Base-by-base conservation (phyloP, 139 green algal species). In the Coccomyxa sp. region DNA sequence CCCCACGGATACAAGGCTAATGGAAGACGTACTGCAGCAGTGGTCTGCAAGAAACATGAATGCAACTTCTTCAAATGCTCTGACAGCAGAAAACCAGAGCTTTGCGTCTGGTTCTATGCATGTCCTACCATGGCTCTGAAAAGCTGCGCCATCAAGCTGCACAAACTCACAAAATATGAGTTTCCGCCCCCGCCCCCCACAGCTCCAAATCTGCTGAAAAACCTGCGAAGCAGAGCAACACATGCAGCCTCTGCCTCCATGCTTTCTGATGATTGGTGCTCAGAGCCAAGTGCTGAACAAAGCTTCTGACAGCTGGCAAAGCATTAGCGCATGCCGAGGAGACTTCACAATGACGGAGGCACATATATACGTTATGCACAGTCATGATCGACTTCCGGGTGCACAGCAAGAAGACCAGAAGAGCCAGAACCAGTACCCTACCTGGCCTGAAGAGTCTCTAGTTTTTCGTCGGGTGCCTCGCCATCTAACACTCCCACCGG, bases 401-500 rank as follows among this genome's bases (percentile, higher is more conserved):
- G 38, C 38, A 11, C 38, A 51, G 38, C 38, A 28, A 28, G 63
- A 9, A 71, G 63, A 71, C 63, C 4, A 28, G 63, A 28, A 25
- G 63, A 71, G 63, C 63, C 63, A 28, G 63, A 71, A 28, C 1
- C 18, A 25, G 7, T 1, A 71, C 1, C 63, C 21, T 9, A 71
- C 63, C 63, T 71, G 21, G 63, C 63, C 63, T 71, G 81, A 81
- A 94, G 88, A 30, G 79, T 83, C 23, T 84, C 88, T 27, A 80
- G 83, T 85, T 95, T 95, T 51, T 90, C 92, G 7, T 74, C 66
- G 0, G 92, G 92, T 18, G 88, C 79, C 27, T 59, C 60, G 12
- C 92, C 92, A 74, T 96, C 92, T 38, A 92, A 84, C 13, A 96
- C 93, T 45, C 92, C 85, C 27, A 96, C 85, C 0, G 92, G 92